Percentiles rank a stretch among this genome's conserved stretches.
phyloP scores from a whole-genome alignment of 2,329 filamentous ascomycete genomes.

The Aureobasidium sp. region DNA sequence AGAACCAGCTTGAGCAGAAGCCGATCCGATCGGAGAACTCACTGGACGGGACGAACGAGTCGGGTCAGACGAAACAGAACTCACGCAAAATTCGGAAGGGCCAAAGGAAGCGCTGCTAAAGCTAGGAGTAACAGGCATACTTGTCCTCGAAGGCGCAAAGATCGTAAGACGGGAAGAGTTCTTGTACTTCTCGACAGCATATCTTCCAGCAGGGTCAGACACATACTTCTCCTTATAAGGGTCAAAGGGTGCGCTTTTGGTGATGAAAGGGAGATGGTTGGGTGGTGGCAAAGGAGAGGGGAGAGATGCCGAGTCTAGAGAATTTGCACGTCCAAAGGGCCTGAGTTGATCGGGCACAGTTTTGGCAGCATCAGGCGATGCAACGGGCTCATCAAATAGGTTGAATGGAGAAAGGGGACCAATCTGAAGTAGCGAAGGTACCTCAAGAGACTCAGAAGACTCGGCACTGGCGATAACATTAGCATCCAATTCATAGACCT shows the following conservation, averaged over 20 bases:
- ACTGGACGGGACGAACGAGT: too few species aligned
- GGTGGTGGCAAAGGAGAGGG: neutral
- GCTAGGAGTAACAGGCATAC: neutral
- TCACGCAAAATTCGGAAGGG: too few species aligned
- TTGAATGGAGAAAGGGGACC: neutral
- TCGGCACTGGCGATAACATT: neutral
- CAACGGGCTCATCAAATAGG: neutral
- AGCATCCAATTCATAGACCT: neutral
- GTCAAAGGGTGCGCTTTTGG: neutral
- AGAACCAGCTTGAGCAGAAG: neutral
- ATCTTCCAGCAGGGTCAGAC: neutral
- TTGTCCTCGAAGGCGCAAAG: neutral
- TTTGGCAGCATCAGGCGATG: neutral
- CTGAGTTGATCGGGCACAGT: neutral
- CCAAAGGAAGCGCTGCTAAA: neutral
- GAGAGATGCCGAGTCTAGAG: neutral
- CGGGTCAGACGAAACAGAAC: too few species aligned
- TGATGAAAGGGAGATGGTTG: neutral
- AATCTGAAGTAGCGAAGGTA: neutral
- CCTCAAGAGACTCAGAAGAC: neutral
- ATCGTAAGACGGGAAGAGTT: neutral
- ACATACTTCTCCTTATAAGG: slow-evolving; percentile 1
- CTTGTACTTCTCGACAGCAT: neutral
- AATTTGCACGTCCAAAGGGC: neutral
- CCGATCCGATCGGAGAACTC: too few species aligned